A percentile compares a stretch with the other conserved stretches of the same genome.
phyloP scores from a whole-genome alignment of 176 grass and related monocot species.

The Areca catechu region DNA sequence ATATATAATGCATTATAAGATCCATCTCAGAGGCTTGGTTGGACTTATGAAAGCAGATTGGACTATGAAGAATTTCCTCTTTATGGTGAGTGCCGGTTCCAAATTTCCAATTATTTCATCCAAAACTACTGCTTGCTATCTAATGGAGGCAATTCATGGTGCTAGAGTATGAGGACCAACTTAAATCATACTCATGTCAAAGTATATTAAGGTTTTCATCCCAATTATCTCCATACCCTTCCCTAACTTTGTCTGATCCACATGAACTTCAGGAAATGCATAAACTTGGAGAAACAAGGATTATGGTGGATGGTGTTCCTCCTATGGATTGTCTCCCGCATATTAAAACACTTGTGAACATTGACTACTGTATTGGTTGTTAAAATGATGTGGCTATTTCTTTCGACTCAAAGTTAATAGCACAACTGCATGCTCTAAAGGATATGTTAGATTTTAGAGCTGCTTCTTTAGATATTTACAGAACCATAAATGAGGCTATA shows the following conservation, averaged over 20 bases:
- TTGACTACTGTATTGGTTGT: slow-evolving; percentile 29
- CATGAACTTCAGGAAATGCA: slow-evolving; percentile 34
- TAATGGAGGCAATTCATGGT: too few species aligned
- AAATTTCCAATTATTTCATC: slow-evolving; percentile 44
- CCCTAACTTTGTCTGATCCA: not conserved
- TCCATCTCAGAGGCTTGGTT: slow-evolving; percentile 25
- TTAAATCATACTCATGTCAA: slow-evolving; percentile 29
- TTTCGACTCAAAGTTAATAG: slow-evolving; percentile 37
- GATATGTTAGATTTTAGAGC: slow-evolving; percentile 27
- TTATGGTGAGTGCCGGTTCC: slow-evolving; percentile 46
- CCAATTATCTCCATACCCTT: not conserved
- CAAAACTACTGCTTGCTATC: slow-evolving; percentile 15
- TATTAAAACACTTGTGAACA: slow-evolving; percentile 38
- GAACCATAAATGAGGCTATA: slow-evolving; percentile 26
- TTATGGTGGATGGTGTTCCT: slow-evolving; percentile 46
- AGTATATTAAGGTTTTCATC: slow-evolving; percentile 37
- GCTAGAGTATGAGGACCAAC: too few species aligned
- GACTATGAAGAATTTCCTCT: slow-evolving; percentile 31
- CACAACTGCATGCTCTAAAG: slow-evolving; percentile 26
- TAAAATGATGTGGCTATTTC: slow-evolving; percentile 39
- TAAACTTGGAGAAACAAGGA: slow-evolving; percentile 40
- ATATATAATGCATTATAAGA: slow-evolving; percentile 38
- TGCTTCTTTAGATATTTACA: slow-evolving; percentile 30
- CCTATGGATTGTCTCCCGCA: slow-evolving; percentile 49
- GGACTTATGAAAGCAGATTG: slow-evolving; percentile 30